A percentile compares a stretch with the other conserved stretches of the same genome.
Conservation (phyloP, 768 basidiomycete species). For the Russula sp. region DNA sequence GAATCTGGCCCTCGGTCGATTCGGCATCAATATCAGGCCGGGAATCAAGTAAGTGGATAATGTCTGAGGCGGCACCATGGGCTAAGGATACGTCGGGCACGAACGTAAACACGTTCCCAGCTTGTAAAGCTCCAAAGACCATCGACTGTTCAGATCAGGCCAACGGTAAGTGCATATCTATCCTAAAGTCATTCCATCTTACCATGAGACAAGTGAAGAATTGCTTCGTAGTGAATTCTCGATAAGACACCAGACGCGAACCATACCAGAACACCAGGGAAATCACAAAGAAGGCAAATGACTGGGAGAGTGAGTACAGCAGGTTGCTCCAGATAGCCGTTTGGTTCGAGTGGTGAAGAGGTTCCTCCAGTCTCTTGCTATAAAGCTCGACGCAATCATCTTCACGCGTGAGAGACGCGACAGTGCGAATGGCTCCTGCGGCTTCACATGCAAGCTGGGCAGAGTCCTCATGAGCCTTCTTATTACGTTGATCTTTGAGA, state of each 20-base stretch:
- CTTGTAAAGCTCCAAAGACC: constrained; percentile 75
- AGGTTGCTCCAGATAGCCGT: constrained; percentile 55
- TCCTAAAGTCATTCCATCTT: constrained; percentile 22
- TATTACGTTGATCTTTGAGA: constrained; percentile 77
- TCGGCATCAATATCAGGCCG: constrained; percentile 72
- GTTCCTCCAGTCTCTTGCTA: constrained; percentile 63
- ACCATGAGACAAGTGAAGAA: constrained; percentile 89
- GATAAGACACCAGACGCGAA: constrained; percentile 50
- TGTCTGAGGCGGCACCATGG: constrained; percentile 62
- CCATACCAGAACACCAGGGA: constrained; percentile 79
- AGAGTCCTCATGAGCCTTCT: constrained; percentile 66
- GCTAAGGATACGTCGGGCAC: constrained; percentile 86
- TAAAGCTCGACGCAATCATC: constrained; percentile 64
- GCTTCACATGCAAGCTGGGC: constrained; percentile 91
- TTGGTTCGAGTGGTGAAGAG: constrained; percentile 56
- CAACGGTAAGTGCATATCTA: neutral
- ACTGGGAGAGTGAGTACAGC: constrained; percentile 68
- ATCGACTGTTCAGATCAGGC: constrained; percentile 41
- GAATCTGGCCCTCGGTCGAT: constrained; percentile 53
- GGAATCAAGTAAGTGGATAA: constrained; percentile 67
- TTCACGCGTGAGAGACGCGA: constrained; percentile 82
- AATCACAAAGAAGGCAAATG: constrained; percentile 70
- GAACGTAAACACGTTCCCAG: constrained; percentile 72
- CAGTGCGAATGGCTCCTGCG: constrained; percentile 82
- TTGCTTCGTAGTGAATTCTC: constrained; percentile 46